Evolutionary conservation across 371 early-diverging fungal species (phyloP), one percentile per base, ranked within the genome.

Genomic region (Rhizopus sp.): DNA sequence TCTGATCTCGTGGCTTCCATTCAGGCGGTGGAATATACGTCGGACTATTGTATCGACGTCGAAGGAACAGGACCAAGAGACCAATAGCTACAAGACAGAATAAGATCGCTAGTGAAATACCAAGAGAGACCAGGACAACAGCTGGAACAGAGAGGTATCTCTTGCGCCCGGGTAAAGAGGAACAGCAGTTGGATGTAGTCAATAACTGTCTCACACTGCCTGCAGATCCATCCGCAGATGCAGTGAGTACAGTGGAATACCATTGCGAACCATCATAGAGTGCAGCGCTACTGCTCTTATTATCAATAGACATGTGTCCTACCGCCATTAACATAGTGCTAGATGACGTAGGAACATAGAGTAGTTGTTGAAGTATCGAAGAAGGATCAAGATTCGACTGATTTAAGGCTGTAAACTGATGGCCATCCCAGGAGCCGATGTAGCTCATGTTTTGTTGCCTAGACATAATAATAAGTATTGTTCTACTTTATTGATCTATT

Each of bases 101-200:
- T 10, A 89, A 77, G 7, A 92, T 64, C 5, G 78, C 86, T 15
- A 90, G 73, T 3, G 92, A 87, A 33, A 89, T 84, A 15, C 85
- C 90, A 32, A 88, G 73, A 12, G 92, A 85, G 40, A 91, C 85
- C n/a, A 91, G 66, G 40, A 92, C 83, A 4, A 92, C 87, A 31
- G 87, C 77, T 5, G 87, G 84, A 0, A 85, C 63, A 3, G 89
- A 76, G 13, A 84, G 60, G 53, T 73, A 73, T 23, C 69, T 9
- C 44, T 42, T 42, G 10, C 44, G 8, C 61, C 10, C 37, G 52
- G 13, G 66, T 56, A 34, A 37, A 5, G 50, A 59, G 10, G 59
- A 65, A 37, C 70, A 70, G 30, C 65, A 68, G 6, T 52, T 41
- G 1, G 64, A 50, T 29, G 65, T 63, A 50, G 62, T 55, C 40